Base-by-base conservation (phyloP, 257 asterid genomes). In the Solanum bulbocastanum region DNA sequence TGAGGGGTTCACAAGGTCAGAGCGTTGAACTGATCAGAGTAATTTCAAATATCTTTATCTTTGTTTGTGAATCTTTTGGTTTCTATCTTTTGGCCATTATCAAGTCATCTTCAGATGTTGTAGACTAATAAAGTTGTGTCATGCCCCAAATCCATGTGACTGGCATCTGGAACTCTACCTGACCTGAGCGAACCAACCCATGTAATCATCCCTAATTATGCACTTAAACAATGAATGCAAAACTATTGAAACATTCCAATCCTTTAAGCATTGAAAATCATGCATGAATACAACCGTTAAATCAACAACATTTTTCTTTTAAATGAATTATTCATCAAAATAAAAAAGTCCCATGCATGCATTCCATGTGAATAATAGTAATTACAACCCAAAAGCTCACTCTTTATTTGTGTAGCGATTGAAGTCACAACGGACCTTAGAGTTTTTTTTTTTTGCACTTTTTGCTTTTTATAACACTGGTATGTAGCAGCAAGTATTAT, bases 11-110 rank as follows among this genome's bases (percentile, higher is more conserved):
- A 22, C 95, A 94, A 88, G 91, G 93, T 83, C 89, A 92, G 92
- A 93, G 98, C 91, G 93, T 95, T 79, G 95, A 95, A 52, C 92
- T 95, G 86, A 94, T 96, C 92, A 93, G 92, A 88, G 99, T 96
- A 91, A 87, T 83, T 81, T 87, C 65, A 83, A 68, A 86, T 72
- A 86, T 88, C 66, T 83, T 44, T 46, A 46, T 27, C 68, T 81
- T 81, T 81, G 37, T 81, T 81, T 5, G 27, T 78, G 37, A 78
- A n/a, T 44, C 68, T 81, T 27, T 81, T 16, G 66, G 14, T 37
- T 75, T 27, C 27, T 42, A 46, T 44, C 65, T 10, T 15, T 79
- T 44, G 39, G 25, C 16, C 37, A 27, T 79, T 44, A 44, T 79
- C 40, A 15, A 44, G 27, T 30, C 66, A 79, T 79, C 85, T 79